Evolutionary conservation across 257 asterid species (phyloP).

Genomic region (Nemophila menziesii): DNA sequence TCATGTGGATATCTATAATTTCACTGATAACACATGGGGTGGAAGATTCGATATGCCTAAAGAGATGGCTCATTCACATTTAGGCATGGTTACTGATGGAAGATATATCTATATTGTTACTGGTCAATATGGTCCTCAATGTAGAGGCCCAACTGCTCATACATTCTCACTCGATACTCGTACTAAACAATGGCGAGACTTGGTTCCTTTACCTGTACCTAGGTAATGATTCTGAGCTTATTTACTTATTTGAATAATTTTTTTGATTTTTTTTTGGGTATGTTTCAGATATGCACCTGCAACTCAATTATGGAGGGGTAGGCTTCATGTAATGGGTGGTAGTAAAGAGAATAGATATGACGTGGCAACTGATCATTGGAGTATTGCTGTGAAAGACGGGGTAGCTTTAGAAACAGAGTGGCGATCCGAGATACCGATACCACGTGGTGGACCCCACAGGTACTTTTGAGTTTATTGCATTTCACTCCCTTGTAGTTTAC

Average conservation of each 20-base stretch:
- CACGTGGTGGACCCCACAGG: conserved; percentile 99
- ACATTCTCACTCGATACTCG: conserved; percentile 68
- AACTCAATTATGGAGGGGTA: conserved; percentile 87
- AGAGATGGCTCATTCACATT: conserved; percentile 96
- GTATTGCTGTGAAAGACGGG: conserved; percentile 77
- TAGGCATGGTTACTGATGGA: conserved; percentile 94
- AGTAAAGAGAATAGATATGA: conserved; percentile 81
- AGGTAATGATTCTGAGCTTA: conserved; percentile 30
- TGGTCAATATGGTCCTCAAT: conserved; percentile 94
- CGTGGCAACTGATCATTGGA: conserved; percentile 78
- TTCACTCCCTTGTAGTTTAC: too few relatives aligned
- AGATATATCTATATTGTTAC: conserved; percentile 75
- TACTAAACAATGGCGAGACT: conserved; percentile 58
- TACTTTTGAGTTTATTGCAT: conserved; percentile 15
- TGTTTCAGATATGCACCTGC: conserved; percentile 84
- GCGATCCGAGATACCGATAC: conserved; percentile 69
- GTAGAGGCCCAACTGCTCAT: conserved; percentile 84
- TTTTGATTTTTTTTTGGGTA: neutral
- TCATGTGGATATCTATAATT: conserved; percentile 83
- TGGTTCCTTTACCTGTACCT: conserved; percentile 76
- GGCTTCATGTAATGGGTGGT: conserved; percentile 96
- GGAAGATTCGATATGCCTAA: conserved; percentile 93
- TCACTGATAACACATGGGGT: conserved; percentile 83
- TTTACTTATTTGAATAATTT: neutral
- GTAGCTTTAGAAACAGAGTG: conserved; percentile 72